Evolutionary conservation across 179 eudicot genomes (phyloP).

Genomic region (Carnegiea gigantea): DNA sequence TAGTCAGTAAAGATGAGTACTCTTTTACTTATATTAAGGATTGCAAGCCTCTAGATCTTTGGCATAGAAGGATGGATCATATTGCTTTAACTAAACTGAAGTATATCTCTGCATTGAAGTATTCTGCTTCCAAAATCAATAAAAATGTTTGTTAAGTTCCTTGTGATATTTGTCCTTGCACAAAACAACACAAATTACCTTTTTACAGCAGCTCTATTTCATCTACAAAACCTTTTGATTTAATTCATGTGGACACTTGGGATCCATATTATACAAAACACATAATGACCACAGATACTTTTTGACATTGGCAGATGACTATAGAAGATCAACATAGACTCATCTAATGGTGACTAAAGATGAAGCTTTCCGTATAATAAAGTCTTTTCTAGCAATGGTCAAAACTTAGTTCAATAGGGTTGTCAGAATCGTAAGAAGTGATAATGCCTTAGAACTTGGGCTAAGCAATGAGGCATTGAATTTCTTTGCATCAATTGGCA

Average conservation of each 20-base stretch:
- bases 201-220: not conserved
- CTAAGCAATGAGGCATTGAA: not conserved
- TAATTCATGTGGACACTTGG: not conserved
- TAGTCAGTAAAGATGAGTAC: too few relatives aligned
- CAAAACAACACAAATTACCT: not conserved
- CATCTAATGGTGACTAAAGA: not conserved
- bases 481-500: not conserved
- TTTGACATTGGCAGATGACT: not conserved
- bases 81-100: too few relatives aligned
- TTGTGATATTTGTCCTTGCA: not conserved
- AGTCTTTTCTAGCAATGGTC: not conserved
- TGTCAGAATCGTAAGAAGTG: not conserved
- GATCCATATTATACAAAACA: not conserved
- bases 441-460: not conserved
- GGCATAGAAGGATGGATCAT: too few relatives aligned
- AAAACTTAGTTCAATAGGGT: not conserved
- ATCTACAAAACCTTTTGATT: not conserved
- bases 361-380: not conserved
- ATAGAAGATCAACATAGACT: not conserved
- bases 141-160: not conserved
- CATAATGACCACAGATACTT: not conserved
- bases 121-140: not conserved
- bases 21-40: too few relatives aligned
- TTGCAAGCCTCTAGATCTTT: too few relatives aligned
- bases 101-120: too few relatives aligned